Evolutionary conservation across 2,329 filamentous ascomycete genomes (phyloP).

Genomic region (Pezicula carpinea): DNA sequence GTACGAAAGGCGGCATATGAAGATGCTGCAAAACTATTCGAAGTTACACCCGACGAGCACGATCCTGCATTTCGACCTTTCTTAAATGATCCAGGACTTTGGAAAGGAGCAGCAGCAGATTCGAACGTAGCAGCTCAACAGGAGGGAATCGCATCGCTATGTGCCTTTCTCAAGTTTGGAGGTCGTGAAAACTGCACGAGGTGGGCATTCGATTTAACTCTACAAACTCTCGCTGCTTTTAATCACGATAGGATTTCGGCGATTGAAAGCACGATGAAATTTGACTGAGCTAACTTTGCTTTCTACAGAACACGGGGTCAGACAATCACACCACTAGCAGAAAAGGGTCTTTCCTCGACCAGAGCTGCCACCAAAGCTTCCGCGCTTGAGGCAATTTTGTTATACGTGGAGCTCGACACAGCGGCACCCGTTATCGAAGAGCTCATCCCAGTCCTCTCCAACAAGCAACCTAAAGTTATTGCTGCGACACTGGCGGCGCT

Average conservation of each 20-base stretch:
- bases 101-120: conserved; percentile 90
- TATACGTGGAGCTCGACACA: conserved; percentile 87
- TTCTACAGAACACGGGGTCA: conserved; percentile 60
- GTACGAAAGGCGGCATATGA: conserved; percentile 93
- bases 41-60: conserved; percentile 76
- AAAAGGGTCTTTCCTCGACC: conserved; percentile 87
- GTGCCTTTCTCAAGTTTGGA: conserved; percentile 88
- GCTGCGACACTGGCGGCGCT: conserved; percentile 71
- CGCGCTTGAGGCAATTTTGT: conserved; percentile 76
- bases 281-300: conserved; percentile 6
- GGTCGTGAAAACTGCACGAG: conserved; percentile 73
- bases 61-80: conserved; percentile 87
- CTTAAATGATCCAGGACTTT: conserved; percentile 74
- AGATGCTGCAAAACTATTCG: conserved; percentile 83
- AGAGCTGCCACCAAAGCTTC: conserved; percentile 85
- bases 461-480: conserved; percentile 90
- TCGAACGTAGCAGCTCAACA: conserved; percentile 96
- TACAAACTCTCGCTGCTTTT: too few relatives aligned
- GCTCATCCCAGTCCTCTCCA: conserved; percentile 72
- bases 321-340: conserved; percentile 75
- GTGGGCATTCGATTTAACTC: conserved; percentile 30
- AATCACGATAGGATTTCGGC: too few relatives aligned
- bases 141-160: conserved; percentile 83
- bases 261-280: too few relatives aligned
- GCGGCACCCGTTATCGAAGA: conserved; percentile 86